phyloP scores from a whole-genome alignment of 306 rosid genomes.

The Dalbergia cochinchinensis region DNA sequence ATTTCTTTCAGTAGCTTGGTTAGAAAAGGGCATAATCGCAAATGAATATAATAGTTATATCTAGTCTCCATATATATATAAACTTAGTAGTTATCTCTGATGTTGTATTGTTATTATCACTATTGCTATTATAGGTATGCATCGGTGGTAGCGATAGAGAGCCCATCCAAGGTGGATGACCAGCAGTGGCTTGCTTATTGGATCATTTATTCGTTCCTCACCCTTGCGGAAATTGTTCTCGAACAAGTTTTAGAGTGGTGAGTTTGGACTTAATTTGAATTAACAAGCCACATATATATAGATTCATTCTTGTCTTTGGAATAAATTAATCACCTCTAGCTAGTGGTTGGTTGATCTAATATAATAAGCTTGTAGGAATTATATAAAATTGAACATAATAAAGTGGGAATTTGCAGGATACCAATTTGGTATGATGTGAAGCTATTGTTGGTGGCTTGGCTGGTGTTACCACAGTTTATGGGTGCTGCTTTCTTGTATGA shows the following conservation, averaged over 20 bases:
- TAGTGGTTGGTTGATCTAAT: background rate
- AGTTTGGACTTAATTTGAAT: constrained; percentile 4
- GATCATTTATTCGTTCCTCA: constrained; percentile 91
- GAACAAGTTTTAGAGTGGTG: constrained; percentile 75
- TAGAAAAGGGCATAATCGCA: background rate
- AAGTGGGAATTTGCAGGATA: constrained; percentile 57
- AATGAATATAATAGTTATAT: background rate
- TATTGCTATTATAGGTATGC: constrained; percentile 66
- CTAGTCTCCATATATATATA: no score
- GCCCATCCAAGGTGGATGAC: constrained; percentile 75
- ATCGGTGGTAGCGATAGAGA: constrained; percentile 89
- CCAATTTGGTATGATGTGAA: constrained; percentile 92
- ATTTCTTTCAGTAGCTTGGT: background rate
- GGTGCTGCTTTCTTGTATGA: constrained; percentile 93
- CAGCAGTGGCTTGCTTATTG: constrained; percentile 98
- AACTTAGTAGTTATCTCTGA: background rate
- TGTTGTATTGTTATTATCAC: background rate
- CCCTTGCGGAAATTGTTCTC: constrained; percentile 81
- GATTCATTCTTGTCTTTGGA: background rate
- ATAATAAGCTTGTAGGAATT: background rate
- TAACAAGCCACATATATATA: no score
- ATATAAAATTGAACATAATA: background rate
- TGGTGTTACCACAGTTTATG: constrained; percentile 87
- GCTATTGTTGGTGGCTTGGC: constrained; percentile 82
- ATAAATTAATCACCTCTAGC: background rate